These are phyloP conservation scores for Allium sativum DNA, from an alignment of 106 monocot genomes.

Conservation along the genomic window DNA sequence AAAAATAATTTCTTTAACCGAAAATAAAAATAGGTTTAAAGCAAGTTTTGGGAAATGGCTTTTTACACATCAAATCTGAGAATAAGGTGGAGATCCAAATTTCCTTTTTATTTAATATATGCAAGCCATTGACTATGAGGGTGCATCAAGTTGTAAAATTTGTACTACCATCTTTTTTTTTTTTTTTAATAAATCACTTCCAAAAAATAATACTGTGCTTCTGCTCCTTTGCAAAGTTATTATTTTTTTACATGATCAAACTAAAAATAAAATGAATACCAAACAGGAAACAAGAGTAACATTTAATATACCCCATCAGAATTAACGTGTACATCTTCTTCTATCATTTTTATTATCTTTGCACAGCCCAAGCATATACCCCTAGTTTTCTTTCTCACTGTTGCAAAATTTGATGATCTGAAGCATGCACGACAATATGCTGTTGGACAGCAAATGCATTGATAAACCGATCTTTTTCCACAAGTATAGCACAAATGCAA, in stretches of 20 bases:
- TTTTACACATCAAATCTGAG: too few species aligned
- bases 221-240: neutral
- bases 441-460: conserved; percentile 43
- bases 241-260: neutral
- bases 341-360: conserved; percentile 28
- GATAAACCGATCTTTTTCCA: conserved; percentile 25
- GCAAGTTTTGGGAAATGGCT: too few species aligned
- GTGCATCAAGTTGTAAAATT: too few species aligned
- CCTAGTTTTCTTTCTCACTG: conserved; percentile 21
- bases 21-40: too few species aligned
- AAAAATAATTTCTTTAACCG: too few species aligned
- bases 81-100: too few species aligned
- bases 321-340: conserved; percentile 32
- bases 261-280: neutral
- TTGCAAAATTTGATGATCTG: conserved; percentile 23
- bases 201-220: neutral
- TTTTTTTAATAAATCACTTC: too few species aligned
- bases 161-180: too few species aligned
- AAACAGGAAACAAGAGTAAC: neutral
- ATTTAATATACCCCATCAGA: conserved; percentile 29
- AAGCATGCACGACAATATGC: conserved; percentile 35
- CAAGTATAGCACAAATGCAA: conserved; percentile 38
- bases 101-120: too few species aligned
- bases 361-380: conserved; percentile 46
- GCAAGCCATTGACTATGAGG: too few species aligned